Percentiles rank a stretch among this genome's conserved stretches.
phyloP scores from a whole-genome alignment of 2,329 filamentous ascomycete species.

The Epichloe hybrida region DNA sequence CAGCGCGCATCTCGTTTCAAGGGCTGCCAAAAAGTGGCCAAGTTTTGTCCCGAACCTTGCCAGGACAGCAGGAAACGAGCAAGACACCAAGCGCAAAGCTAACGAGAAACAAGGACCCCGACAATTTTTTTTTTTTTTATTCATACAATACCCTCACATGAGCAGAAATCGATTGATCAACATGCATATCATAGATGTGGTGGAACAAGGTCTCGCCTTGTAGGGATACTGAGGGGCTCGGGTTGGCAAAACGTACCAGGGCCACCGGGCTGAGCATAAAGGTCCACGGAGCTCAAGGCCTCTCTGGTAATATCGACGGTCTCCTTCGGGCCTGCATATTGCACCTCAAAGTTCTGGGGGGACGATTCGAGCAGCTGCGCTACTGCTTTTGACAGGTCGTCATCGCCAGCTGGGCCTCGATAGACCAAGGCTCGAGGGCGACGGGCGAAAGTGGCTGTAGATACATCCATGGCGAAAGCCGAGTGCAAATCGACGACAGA shows the following conservation, averaged over 20 bases:
- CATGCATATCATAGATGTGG: neutral
- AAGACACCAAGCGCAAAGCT: neutral
- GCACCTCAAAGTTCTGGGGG: slow-evolving; percentile 9
- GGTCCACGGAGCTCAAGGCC: slow-evolving; percentile 6
- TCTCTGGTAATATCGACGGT: slow-evolving; percentile 8
- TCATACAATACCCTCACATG: neutral
- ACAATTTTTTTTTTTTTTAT: neutral
- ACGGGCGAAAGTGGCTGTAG: neutral
- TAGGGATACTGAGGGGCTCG: neutral
- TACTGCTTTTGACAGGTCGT: slow-evolving; percentile 10
- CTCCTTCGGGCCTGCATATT: slow-evolving; percentile 10
- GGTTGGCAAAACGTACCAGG: slow-evolving; percentile 6
- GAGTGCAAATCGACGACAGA: neutral
- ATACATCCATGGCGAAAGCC: neutral
- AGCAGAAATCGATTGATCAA: neutral
- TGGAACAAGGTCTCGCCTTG: neutral
- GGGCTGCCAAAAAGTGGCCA: neutral
- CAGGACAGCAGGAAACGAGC: neutral
- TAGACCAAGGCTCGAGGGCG: slow-evolving; percentile 12
- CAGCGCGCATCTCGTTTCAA: neutral
- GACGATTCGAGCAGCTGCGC: slow-evolving; percentile 11
- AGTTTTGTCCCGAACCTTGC: neutral
- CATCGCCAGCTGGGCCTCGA: slow-evolving; percentile 9
- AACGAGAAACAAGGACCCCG: neutral
- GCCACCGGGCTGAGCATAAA: slow-evolving; percentile 12